Evolutionary conservation across 2,329 filamentous ascomycete species (phyloP), one percentile per base, ranked within the genome.

Genomic region (Pestalotiopsis sp.): DNA sequence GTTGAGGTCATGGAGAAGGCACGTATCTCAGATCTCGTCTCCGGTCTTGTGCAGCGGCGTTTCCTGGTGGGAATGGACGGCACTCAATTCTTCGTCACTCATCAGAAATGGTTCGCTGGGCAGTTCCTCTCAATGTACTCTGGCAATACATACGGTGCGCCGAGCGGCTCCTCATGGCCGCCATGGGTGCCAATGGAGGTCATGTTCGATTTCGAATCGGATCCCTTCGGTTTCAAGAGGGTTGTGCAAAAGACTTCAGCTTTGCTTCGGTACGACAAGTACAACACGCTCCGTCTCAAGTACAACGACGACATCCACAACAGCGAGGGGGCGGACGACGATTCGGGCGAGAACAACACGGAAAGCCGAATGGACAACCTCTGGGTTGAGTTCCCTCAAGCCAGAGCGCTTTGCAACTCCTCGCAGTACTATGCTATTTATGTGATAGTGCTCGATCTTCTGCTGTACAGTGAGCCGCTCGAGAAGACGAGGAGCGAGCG

Each of bases 141-240:
- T 25, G 95, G 94, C 66, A 97, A 95, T 80, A 92, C 91, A 69
- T 99, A 99, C 76, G 97, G 97, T 49, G 92, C 94, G 38, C 90
- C 93, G 56, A 87, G 88, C 45, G 94, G 94, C 11, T 93, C 94
- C 3, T 91, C 93, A 17, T 99, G 97, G 96, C 96, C 96, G 12
- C 96, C 96, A 0, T 99, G 96, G 96, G 93, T 98, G 61, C 96
- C 96, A 0, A 92, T 99, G 83, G 96, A 99, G 81, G 93, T 97
- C 74, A 98, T 99, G 92, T 98, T 97, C 76, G 95, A 98, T 80
- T 99, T 98, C 80, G 86, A 95, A 72, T 88, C 92, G 5, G 95
- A 97, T 79, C 95, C 96, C 0, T 97, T 97, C 76, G 96, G 97
- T n/a, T 99, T 99, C 85, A 95, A 95, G 78, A 91, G 96, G 70